Percentiles rank a stretch among this genome's conserved stretches.
Evolutionary conservation across 805 yeast species (phyloP).

Genomic region (Candida multigemmis): DNA sequence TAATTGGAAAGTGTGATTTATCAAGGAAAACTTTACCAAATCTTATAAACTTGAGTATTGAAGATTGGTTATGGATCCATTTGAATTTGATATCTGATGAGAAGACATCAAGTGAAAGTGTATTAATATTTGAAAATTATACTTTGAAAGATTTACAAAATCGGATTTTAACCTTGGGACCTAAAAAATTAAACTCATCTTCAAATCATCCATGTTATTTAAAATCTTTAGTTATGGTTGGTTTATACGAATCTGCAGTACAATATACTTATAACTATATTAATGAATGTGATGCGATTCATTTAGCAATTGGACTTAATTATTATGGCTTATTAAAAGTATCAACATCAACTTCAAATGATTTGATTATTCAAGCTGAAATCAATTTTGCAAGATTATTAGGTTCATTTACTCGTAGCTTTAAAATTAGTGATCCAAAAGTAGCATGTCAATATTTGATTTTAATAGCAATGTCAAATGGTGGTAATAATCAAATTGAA

Average conservation of each 20-base stretch:
- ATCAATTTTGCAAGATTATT: conserved; percentile 53
- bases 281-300: conserved; percentile 82
- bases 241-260: conserved; percentile 75
- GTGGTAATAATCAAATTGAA: conserved; percentile 32
- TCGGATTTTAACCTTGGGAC: conserved; percentile 62
- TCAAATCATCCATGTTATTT: conserved; percentile 63
- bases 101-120: conserved; percentile 34
- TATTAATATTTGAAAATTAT: conserved; percentile 61
- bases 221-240: conserved; percentile 64
- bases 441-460: conserved; percentile 87
- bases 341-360: conserved; percentile 15
- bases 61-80: conserved; percentile 97
- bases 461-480: conserved; percentile 47
- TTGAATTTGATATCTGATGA: conserved; percentile 61
- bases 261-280: conserved; percentile 47
- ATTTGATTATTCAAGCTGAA: conserved; percentile 24
- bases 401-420: conserved; percentile 74
- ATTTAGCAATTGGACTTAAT: conserved; percentile 73
- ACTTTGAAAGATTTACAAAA: conserved; percentile 67
- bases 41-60: conserved; percentile 67
- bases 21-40: conserved; percentile 58
- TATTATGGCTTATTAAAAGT: conserved; percentile 63
- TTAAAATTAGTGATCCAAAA: conserved; percentile 78
- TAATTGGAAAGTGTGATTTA: conserved; percentile 83
- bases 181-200: conserved; percentile 57